phyloP scores from a whole-genome alignment of 176 grass and related monocot species.

The Paspalum vaginatum region DNA sequence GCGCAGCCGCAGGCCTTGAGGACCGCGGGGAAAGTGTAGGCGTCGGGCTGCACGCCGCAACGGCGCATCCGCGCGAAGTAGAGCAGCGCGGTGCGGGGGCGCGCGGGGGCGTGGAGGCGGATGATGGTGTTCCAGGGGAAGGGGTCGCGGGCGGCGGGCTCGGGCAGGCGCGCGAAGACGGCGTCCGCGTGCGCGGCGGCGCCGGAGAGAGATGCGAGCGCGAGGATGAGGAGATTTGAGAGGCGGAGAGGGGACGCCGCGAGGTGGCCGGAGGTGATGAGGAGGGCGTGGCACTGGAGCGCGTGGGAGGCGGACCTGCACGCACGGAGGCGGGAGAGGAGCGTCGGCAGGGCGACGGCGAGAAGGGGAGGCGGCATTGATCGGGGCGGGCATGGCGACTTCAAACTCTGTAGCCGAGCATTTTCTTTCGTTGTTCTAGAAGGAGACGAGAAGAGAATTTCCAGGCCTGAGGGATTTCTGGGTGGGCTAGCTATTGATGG shows the following conservation, averaged over 20 bases:
- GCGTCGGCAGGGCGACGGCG: conserved; percentile 34
- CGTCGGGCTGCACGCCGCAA: conserved; percentile 43
- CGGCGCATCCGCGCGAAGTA: conserved; percentile 61
- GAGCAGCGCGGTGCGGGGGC: conserved; percentile 39
- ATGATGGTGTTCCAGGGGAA: conserved; percentile 74
- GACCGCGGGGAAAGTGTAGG: conserved; percentile 68
- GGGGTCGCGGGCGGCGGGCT: conserved; percentile 21
- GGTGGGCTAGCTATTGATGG: not conserved
- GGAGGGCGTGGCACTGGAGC: conserved; percentile 58
- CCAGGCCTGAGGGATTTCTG: not conserved
- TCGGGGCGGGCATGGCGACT: conserved; percentile 30
- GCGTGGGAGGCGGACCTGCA: conserved; percentile 38
- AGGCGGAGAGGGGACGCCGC: conserved; percentile 40
- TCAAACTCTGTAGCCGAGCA: not conserved
- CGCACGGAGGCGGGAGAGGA: conserved; percentile 56
- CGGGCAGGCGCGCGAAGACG: conserved; percentile 45
- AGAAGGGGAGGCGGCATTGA: conserved; percentile 27
- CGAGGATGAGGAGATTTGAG: conserved; percentile 50
- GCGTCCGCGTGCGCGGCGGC: conserved; percentile 30
- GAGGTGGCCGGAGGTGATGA: conserved; percentile 59
- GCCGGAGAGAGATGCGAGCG: conserved; percentile 27
- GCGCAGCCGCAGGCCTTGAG: conserved; percentile 61
- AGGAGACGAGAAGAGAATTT: not conserved
- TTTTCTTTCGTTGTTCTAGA: too few relatives aligned
- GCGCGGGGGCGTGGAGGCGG: conserved; percentile 37